Evolutionary conservation across 2,329 filamentous ascomycete genomes (phyloP).

Genomic region (Epichloe typhina): DNA sequence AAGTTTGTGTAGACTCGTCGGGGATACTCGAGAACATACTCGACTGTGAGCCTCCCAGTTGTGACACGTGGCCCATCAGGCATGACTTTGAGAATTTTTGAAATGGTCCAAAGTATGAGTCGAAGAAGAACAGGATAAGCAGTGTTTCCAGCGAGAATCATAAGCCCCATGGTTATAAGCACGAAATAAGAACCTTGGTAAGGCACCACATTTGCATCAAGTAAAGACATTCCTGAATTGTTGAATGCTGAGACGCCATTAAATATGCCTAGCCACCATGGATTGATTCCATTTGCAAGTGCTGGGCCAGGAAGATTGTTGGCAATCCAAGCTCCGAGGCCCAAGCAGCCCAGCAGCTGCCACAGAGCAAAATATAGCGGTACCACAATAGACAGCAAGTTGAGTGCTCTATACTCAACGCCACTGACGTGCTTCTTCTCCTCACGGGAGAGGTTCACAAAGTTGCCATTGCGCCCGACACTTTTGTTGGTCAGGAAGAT

Average conservation of each 20-base stretch:
- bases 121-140: constrained; percentile 52
- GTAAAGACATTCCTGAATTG: constrained; percentile 55
- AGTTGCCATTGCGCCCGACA: constrained; percentile 39
- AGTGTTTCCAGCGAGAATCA: constrained; percentile 53
- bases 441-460: constrained; percentile 36
- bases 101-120: constrained; percentile 40
- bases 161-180: constrained; percentile 37
- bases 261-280: constrained; percentile 58
- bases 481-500: neutral
- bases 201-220: constrained; percentile 52
- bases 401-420: constrained; percentile 47
- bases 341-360: constrained; percentile 45
- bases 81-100: neutral
- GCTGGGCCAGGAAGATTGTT: constrained; percentile 35
- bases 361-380: constrained; percentile 46
- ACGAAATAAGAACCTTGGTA: constrained; percentile 41
- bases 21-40: constrained; percentile 42
- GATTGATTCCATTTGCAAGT: constrained; percentile 42
- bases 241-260: constrained; percentile 57
- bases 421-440: constrained; percentile 30
- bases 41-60: constrained; percentile 35
- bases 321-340: constrained; percentile 47
- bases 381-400: constrained; percentile 44
- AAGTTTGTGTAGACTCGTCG: constrained; percentile 49
- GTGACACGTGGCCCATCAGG: neutral